Evolutionary conservation across 1,284 basidiomycete genomes (phyloP).

Genomic region (Heliocybe sulcata): DNA sequence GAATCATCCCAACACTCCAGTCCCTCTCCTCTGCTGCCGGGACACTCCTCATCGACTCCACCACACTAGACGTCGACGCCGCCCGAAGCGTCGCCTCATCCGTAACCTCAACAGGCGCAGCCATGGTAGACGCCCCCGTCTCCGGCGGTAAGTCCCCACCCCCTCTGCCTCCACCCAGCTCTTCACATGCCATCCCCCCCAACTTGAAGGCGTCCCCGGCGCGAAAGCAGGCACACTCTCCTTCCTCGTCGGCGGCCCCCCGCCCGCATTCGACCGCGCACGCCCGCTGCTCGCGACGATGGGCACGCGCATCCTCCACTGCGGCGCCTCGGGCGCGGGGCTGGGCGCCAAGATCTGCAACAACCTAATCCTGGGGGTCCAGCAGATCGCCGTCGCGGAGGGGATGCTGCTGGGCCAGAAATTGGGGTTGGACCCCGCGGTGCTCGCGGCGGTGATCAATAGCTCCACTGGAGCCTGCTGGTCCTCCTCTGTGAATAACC

Average conservation of each 20-base stretch:
- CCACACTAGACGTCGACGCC: constrained; percentile 76
- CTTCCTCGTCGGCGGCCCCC: constrained; percentile 83
- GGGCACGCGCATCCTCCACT: constrained; percentile 80
- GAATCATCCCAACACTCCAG: constrained; percentile 53
- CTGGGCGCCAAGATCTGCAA: constrained; percentile 86
- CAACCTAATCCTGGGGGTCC: constrained; percentile 72
- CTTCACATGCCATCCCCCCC: no score
- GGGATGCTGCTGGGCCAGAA: constrained; percentile 81
- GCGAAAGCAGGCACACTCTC: constrained; percentile 82
- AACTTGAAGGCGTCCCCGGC: constrained; percentile 61
- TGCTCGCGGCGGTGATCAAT: constrained; percentile 78
- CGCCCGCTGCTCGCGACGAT: constrained; percentile 61
- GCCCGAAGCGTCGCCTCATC: constrained; percentile 56
- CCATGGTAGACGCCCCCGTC: constrained; percentile 87
- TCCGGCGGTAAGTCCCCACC: constrained; percentile 80
- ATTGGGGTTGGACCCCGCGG: constrained; percentile 66
- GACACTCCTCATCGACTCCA: constrained; percentile 81
- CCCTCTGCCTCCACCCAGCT: no score
- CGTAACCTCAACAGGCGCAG: constrained; percentile 52
- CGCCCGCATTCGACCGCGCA: constrained; percentile 51
- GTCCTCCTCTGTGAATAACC: constrained; percentile 84
- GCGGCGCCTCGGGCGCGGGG: constrained; percentile 82
- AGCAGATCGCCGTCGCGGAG: constrained; percentile 76
- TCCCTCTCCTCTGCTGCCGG: constrained; percentile 32
- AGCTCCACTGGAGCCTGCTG: constrained; percentile 81